Percentiles rank a stretch among this genome's conserved stretches.
Conservation (phyloP, 352 stramenopile genomes). For the Phytophthora agathidicida region DNA sequence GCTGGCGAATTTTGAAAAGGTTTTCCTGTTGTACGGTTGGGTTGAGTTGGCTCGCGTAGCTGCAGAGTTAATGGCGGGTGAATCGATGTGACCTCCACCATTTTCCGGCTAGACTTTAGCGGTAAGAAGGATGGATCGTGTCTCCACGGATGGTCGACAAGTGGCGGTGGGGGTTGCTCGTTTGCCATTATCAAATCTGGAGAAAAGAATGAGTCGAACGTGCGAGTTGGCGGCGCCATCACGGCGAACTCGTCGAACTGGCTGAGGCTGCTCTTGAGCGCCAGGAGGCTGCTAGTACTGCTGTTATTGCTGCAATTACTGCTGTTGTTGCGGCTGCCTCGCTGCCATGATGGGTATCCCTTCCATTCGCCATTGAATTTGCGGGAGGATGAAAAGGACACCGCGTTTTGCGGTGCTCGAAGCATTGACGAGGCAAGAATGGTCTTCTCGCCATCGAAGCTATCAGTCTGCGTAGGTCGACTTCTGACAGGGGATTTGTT, state of each 20-base stretch:
- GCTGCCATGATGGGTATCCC: conserved; percentile 15
- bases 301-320: conserved; percentile 7
- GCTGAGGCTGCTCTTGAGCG: conserved; percentile 17
- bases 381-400: conserved; percentile 3
- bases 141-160: conserved; percentile 27
- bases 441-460: conserved; percentile 4
- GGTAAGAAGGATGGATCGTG: conserved; percentile 27
- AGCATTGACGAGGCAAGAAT: conserved; percentile 10
- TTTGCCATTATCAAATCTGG: conserved; percentile 10
- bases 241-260: conserved; percentile 26
- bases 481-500: conserved; percentile 20
- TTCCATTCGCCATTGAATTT: conserved; percentile 18
- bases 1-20: conserved; percentile 4
- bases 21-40: conserved; percentile 12
- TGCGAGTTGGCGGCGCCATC: conserved; percentile 22
- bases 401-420: conserved; percentile 4
- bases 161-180: conserved; percentile 11
- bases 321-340: conserved; percentile 2
- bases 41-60: conserved; percentile 14
- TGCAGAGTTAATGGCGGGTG: conserved; percentile 4
- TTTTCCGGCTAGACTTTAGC: conserved; percentile 17
- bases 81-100: conserved; percentile 7
- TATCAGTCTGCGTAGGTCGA: conserved; percentile 20
- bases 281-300: conserved; percentile 14
- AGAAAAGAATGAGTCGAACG: conserved; percentile 60